A percentile compares a stretch with the other conserved stretches of the same genome.
Conservation (phyloP, 1,284 basidiomycete genomes). For the Apiotrichum porosum region DNA sequence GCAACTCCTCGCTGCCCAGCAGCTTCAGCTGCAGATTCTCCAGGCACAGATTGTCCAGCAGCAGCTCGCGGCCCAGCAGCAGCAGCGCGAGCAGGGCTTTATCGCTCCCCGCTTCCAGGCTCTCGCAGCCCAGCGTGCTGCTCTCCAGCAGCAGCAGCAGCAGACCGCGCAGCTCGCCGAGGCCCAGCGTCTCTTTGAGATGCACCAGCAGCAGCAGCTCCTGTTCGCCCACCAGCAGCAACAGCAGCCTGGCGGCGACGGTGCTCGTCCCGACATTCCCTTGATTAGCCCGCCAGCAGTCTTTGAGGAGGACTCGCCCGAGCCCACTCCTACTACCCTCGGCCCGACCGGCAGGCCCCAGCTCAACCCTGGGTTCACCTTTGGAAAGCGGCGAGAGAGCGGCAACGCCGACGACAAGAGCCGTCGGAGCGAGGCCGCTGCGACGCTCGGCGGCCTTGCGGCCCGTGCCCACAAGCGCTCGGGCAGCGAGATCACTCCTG, state of each 20-base stretch:
- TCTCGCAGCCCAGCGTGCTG: constrained; percentile 62
- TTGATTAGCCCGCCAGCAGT: constrained; percentile 33
- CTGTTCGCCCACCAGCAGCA: constrained; percentile 24
- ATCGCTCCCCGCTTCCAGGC: constrained; percentile 81
- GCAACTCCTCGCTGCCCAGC: constrained; percentile 40
- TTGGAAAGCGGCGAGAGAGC: constrained; percentile 56
- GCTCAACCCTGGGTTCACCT: constrained; percentile 81
- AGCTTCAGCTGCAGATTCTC: constrained; percentile 41
- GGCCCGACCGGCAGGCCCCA: constrained; percentile 81
- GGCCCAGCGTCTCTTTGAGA: constrained; percentile 37
- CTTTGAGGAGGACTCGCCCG: constrained; percentile 44
- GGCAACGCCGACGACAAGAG: constrained; percentile 7
- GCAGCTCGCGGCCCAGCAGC: constrained; percentile 23
- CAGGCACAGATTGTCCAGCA: constrained; percentile 40
- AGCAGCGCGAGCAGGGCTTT: constrained; percentile 53
- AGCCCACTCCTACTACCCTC: constrained; percentile 37
- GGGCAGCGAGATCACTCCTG: constrained; percentile 60
- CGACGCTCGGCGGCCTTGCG: constrained; percentile 44
- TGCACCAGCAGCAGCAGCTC: constrained; percentile 34
- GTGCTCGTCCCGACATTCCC: constrained; percentile 15
- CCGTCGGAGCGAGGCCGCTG: constrained; percentile 33
- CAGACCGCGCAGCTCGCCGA: constrained; percentile 49
- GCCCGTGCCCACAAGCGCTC: constrained; percentile 52
- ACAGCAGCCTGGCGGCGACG: constrained; percentile 5
- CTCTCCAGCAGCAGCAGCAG: constrained; percentile 51